Conservation (phyloP, 345 rosid genomes). For the Salix viminalis region DNA sequence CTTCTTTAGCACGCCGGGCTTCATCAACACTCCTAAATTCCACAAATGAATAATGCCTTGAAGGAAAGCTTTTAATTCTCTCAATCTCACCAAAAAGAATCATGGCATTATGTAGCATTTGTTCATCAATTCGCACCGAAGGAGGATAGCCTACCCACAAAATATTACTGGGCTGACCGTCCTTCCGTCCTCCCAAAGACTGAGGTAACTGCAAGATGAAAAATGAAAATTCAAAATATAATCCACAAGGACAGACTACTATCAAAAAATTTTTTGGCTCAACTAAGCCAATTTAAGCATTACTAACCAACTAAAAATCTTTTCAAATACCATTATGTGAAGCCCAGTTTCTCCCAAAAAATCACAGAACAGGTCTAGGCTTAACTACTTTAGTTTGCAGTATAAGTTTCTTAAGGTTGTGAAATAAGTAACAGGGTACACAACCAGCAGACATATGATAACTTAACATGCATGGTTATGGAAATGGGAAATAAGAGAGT, state of each 20-base stretch:
- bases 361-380: neutral
- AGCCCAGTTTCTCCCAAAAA: constrained; percentile 3
- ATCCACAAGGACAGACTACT: neutral
- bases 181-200: constrained; percentile 44
- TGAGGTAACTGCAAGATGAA: constrained; percentile 44
- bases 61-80: constrained; percentile 70
- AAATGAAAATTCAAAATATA: neutral
- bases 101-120: constrained; percentile 96
- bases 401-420: neutral
- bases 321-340: neutral
- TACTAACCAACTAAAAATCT: neutral
- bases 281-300: neutral
- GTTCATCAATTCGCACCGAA: constrained; percentile 79
- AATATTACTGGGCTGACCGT: constrained; percentile 75
- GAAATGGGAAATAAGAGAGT: neutral
- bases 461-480: neutral
- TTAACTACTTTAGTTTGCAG: neutral
- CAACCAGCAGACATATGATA: neutral
- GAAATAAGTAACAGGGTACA: neutral
- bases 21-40: constrained; percentile 94
- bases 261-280: neutral
- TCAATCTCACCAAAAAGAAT: constrained; percentile 98
- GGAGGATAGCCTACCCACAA: constrained; percentile 97
- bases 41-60: constrained; percentile 80
- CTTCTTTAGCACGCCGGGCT: constrained; percentile 95